Evolutionary conservation across 352 stramenopile species (phyloP).

Genomic region (Pythium diclinum): DNA sequence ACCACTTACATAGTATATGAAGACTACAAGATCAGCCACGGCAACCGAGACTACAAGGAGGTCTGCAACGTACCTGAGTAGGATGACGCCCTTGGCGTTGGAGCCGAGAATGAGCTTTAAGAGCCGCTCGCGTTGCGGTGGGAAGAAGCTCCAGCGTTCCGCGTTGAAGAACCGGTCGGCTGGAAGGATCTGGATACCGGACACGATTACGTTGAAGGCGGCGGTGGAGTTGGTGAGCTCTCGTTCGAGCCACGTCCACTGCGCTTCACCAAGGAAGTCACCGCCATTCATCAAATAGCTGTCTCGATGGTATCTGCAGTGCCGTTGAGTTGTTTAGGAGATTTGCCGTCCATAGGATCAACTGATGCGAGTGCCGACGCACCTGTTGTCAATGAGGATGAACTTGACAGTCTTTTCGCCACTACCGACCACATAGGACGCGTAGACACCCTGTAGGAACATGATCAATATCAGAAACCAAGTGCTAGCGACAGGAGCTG

Average conservation of each 20-base stretch:
- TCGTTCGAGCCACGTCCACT: slow-evolving; percentile 86
- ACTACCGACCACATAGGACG: slow-evolving; percentile 68
- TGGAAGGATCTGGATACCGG: slow-evolving; percentile 87
- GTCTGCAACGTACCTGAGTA: slow-evolving; percentile 60
- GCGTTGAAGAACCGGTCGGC: slow-evolving; percentile 71
- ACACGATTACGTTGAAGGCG: slow-evolving; percentile 93
- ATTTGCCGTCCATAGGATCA: neutral
- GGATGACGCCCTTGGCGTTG: slow-evolving; percentile 81
- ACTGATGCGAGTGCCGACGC: too few relatives aligned
- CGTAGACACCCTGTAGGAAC: slow-evolving; percentile 68
- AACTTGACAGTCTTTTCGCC: slow-evolving; percentile 78
- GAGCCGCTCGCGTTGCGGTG: slow-evolving; percentile 71
- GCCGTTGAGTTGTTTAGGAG: neutral
- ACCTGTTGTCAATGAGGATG: slow-evolving; percentile 84
- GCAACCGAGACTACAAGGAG: too few relatives aligned
- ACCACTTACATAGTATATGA: slow-evolving; percentile 50
- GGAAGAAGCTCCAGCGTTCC: slow-evolving; percentile 90
- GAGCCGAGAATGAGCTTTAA: slow-evolving; percentile 84
- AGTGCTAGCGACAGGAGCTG: too few relatives aligned
- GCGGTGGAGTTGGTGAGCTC: slow-evolving; percentile 77
- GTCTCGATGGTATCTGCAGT: slow-evolving; percentile 77
- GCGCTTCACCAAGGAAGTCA: slow-evolving; percentile 67
- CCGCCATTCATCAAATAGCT: slow-evolving; percentile 56
- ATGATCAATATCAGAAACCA: neutral
- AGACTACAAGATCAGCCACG: slow-evolving; percentile 1